Conservation (phyloP, 768 basidiomycete species). For the Termitomyces sp. region DNA sequence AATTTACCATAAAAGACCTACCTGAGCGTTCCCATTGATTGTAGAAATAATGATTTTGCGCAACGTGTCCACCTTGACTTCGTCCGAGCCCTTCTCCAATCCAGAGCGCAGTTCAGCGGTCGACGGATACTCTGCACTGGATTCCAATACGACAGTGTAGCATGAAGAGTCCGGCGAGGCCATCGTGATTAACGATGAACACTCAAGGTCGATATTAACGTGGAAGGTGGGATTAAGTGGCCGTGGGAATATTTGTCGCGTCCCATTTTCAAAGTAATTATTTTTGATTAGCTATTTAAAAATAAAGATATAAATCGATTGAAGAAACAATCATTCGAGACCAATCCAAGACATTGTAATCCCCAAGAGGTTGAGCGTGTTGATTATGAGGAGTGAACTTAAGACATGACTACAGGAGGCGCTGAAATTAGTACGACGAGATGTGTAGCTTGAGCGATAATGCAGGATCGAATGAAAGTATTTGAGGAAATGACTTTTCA, state of each 20-base stretch:
- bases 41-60: conserved; percentile 90
- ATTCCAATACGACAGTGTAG: conserved; percentile 77
- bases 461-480: background rate
- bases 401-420: background rate
- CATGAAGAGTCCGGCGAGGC: conserved; percentile 58
- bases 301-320: background rate
- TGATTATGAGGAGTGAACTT: background rate
- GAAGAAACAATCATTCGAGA: too few species aligned
- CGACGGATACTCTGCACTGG: conserved; percentile 69
- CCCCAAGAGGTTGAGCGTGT: background rate
- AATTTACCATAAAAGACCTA: conserved; percentile 27
- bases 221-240: conserved; percentile 7
- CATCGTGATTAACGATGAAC: conserved; percentile 14
- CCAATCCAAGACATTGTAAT: background rate
- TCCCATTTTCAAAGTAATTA: background rate
- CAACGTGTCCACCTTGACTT: conserved; percentile 95
- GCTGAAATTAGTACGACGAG: background rate
- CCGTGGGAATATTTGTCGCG: conserved; percentile 14
- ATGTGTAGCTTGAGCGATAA: background rate
- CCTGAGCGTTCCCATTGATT: conserved; percentile 92
- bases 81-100: conserved; percentile 94
- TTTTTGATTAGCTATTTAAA: background rate
- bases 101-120: conserved; percentile 74
- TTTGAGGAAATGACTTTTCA: background rate
- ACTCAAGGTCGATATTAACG: conserved; percentile 10